Evolutionary conservation across 2,329 filamentous ascomycete species (phyloP).

Genomic region (Talaromyces sp.): DNA sequence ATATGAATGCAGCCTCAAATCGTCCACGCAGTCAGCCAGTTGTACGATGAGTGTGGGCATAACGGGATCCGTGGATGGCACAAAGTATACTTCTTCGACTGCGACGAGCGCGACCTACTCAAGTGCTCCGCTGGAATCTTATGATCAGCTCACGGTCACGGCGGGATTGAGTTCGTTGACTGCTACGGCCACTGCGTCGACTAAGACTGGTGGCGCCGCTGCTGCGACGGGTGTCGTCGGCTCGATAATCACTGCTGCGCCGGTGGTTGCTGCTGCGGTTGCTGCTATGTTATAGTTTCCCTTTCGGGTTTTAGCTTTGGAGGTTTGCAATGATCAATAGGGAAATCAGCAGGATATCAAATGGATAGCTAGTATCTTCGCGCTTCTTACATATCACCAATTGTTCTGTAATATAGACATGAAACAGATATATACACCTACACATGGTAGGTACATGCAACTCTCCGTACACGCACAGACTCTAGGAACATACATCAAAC

Average conservation of each 20-base stretch:
- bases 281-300: conserved; percentile 20
- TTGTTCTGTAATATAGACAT: neutral
- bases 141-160: conserved; percentile 22
- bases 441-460: neutral
- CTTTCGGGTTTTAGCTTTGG: neutral
- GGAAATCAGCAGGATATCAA: too few relatives aligned
- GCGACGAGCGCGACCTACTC: conserved; percentile 8
- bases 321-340: too few relatives aligned
- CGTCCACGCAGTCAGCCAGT: conserved; percentile 20
- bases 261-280: conserved; percentile 25
- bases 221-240: conserved; percentile 17
- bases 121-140: conserved; percentile 7
- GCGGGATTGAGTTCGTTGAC: conserved; percentile 23
- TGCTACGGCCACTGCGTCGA: conserved; percentile 15
- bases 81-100: conserved; percentile 2
- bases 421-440: neutral
- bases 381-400: neutral
- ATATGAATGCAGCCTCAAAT: conserved; percentile 22
- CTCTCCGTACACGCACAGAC: neutral
- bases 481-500: neutral
- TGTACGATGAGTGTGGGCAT: conserved; percentile 22
- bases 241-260: conserved; percentile 26
- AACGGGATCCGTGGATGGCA: conserved; percentile 16
- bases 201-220: conserved; percentile 22
- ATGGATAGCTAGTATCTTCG: too few relatives aligned